Evolutionary conservation across 257 asterid genomes (phyloP).

Genomic region (Gentiana straminea): DNA sequence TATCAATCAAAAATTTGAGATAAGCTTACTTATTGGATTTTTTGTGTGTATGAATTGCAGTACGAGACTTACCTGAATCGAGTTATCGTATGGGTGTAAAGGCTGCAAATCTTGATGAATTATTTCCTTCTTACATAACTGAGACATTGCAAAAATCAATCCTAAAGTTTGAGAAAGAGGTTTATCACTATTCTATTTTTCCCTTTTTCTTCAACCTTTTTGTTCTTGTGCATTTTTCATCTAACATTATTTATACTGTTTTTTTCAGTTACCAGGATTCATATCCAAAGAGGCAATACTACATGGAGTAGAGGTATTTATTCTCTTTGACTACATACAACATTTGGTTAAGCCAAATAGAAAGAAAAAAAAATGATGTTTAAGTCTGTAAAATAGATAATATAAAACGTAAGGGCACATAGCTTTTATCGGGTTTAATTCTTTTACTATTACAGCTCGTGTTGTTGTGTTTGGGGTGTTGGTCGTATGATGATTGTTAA

Average conservation of each 20-base stretch:
- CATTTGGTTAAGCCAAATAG: too few relatives aligned
- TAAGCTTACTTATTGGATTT: slow-evolving; percentile 11
- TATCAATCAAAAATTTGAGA: neutral
- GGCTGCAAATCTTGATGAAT: slow-evolving; percentile 70
- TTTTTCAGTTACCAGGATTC: slow-evolving; percentile 72
- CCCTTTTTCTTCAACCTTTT: neutral
- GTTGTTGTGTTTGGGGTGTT: neutral
- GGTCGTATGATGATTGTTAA: neutral
- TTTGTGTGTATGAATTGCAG: slow-evolving; percentile 27
- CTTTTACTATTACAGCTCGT: neutral
- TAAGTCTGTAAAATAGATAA: too few relatives aligned
- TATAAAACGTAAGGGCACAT: too few relatives aligned
- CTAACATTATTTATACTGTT: slow-evolving; percentile 4
- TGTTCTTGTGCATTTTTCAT: neutral
- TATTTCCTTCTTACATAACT: slow-evolving; percentile 61
- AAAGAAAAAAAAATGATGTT: too few relatives aligned
- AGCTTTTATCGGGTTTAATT: too few relatives aligned
- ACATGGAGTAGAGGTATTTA: slow-evolving; percentile 86
- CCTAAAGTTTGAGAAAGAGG: slow-evolving; percentile 70
- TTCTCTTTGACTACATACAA: neutral
- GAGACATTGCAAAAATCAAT: slow-evolving; percentile 67
- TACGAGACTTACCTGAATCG: slow-evolving; percentile 56
- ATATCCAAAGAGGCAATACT: slow-evolving; percentile 64
- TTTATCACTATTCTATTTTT: slow-evolving; percentile 11
- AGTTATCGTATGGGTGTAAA: slow-evolving; percentile 88